phyloP scores from a whole-genome alignment of 2,329 filamentous ascomycete genomes.

The Trichoderma sp. region DNA sequence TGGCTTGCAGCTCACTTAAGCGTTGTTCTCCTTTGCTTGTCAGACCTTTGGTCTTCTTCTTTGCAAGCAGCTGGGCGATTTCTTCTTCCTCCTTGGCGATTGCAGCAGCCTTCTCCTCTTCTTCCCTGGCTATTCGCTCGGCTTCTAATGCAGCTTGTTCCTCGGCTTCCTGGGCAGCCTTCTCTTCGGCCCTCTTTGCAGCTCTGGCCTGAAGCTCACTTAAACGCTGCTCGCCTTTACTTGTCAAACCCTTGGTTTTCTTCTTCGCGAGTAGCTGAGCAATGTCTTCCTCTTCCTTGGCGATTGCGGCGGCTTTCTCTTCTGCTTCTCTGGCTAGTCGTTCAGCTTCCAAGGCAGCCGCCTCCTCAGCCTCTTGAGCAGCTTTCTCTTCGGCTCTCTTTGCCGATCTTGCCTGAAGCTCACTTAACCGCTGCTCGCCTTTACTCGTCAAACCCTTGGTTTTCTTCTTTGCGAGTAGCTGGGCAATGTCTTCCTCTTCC shows the following conservation, averaged over 20 bases:
- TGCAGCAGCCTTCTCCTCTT: constrained; percentile 29
- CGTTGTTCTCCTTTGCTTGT: constrained; percentile 49
- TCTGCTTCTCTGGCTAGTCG: constrained; percentile 23
- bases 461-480: constrained; percentile 44
- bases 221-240: constrained; percentile 6
- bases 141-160: constrained; percentile 34
- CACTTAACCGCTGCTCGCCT: not conserved
- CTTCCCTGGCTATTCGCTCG: constrained; percentile 32
- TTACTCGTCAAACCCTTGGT: constrained; percentile 26
- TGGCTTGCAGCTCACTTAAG: constrained; percentile 44
- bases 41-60: constrained; percentile 42
- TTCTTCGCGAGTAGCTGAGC: constrained; percentile 53
- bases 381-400: constrained; percentile 9
- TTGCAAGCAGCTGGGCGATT: constrained; percentile 41
- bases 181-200: constrained; percentile 19
- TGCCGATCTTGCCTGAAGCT: not conserved
- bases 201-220: constrained; percentile 10
- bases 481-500: constrained; percentile 31
- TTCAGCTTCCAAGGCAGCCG: constrained; percentile 15
- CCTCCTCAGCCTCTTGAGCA: constrained; percentile 26
- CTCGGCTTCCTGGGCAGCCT: constrained; percentile 36
- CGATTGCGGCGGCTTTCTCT: not conserved
- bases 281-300: constrained; percentile 45
- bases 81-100: constrained; percentile 32
- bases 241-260: constrained; percentile 40